Evolutionary conservation across 768 basidiomycete genomes (phyloP), one percentile per base, ranked within the genome.

Genomic region (Trametes maxima): DNA sequence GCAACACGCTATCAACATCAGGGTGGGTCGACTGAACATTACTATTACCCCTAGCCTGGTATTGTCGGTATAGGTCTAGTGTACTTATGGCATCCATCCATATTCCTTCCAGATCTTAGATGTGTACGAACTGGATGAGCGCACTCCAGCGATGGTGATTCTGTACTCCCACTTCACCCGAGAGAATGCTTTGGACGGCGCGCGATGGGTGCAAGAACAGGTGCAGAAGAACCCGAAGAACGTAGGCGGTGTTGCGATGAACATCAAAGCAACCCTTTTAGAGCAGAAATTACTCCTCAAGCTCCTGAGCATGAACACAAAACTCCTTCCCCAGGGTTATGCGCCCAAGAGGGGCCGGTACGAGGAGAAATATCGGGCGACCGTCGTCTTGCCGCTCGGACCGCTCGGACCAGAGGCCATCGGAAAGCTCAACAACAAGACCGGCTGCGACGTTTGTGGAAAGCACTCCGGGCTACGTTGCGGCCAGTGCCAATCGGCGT

Each of bases 381-480:
- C 78, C 8, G 77, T 79, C 55, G 19, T 78, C 1, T 69, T 82
- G 17, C 79, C 77, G 1, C 63, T 79, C 16, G 74, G 73, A 8
- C 75, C 74, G 0, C 62, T 79, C 14, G 67, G 54, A 28, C 73
- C 74, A 70, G 68, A 69, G n/a, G 75, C 75, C n/a, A 56, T 79
- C 25, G 78, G 75, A 2, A 75, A 69, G 52, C 66, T 80, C 12
- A 76, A 69, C 21, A 68, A 62, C 42, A 70, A 72, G 22, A 28
- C 66, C 37, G 78, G 78, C 3, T 80, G 79, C 54, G 74, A 70
- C 19, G 65, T 79, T 0, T 81, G 79, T 55, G 78, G 79, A 1
- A 71, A 74, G 48, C 71, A 64, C 50, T 71, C 68, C 6, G 64
- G 63, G 28, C 74, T 69, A 42, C 67, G 72, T 25, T 81, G 80